Evolutionary conservation across 306 rosid species (phyloP), one percentile per base, ranked within the genome.

Genomic region (Abrus precatorius): DNA sequence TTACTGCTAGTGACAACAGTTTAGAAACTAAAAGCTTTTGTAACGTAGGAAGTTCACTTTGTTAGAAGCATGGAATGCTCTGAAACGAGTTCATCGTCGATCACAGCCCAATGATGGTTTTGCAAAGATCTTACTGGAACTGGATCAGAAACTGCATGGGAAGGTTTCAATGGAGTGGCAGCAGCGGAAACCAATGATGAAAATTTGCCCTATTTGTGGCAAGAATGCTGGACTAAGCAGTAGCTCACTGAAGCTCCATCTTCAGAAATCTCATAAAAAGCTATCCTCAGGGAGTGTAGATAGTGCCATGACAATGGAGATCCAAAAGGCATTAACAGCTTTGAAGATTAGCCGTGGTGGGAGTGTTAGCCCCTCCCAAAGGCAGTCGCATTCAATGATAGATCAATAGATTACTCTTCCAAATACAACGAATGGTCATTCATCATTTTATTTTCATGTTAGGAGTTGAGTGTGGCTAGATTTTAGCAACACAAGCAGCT

Each of bases 51-150:
- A 88, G 5, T 85, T 82, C 73, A 90, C 95, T 13, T 81, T 93
- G 27, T 38, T 81, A 82, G 82, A 93, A 75, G 97, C 99, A 75
- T 95, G 99, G 99, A 93, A 80, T 56, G 53, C 85, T 43, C 83
- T 95, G 56, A 95, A 92, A 74, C 86, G 80, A 82, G 94, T 86
- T 73, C 99, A 95, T 78, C 93, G 96, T 1, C 91, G 96, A 74
- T 97, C 99, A 1, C 99, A 93, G 56, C 99, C 99, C 0, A 95
- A 95, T 7, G 98, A 95, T 3, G 98, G 98, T 60, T 93, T 95
- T 72, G 97, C 93, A 1, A 91, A 87, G 87, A 79, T 85, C 81
- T 85, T 95, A 56, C 32, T 75, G 43, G 90, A 84, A 43, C 82
- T 95, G 72, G 99, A 95, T 82, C 67, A 71, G 75, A 88, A 84